Evolutionary conservation across 306 rosid genomes (phyloP).

Genomic region (Vigna radiata): DNA sequence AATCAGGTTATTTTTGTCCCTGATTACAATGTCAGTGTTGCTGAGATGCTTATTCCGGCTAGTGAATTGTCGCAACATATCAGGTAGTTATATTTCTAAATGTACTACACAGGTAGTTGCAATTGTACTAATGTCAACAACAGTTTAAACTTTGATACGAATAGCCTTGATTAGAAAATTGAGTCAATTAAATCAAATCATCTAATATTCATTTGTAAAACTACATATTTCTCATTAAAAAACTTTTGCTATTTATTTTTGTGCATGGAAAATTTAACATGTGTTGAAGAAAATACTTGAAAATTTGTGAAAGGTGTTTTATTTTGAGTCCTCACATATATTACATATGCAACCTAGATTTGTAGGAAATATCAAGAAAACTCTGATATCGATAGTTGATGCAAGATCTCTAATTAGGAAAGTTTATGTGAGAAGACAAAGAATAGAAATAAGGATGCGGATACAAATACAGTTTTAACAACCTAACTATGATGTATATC

Average conservation of each 20-base stretch:
- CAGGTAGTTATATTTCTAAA: constrained; percentile 60
- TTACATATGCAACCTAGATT: constrained; percentile 15
- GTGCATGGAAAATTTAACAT: constrained; percentile 26
- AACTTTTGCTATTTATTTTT: background rate
- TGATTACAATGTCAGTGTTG: constrained; percentile 95
- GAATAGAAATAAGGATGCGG: too few relatives aligned
- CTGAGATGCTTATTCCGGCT: constrained; percentile 93
- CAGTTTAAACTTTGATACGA: constrained; percentile 11
- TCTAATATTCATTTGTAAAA: constrained; percentile 8
- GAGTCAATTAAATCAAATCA: background rate
- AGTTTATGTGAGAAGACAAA: too few relatives aligned
- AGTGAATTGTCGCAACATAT: constrained; percentile 98
- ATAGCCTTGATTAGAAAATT: background rate
- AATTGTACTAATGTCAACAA: background rate
- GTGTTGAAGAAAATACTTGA: constrained; percentile 4
- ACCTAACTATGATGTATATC: too few relatives aligned
- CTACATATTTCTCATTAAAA: background rate
- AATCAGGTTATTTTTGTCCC: constrained; percentile 92
- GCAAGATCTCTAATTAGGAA: too few relatives aligned
- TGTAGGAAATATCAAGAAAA: constrained; percentile 15
- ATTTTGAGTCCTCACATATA: constrained; percentile 3
- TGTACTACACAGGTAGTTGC: background rate
- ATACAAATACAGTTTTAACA: too few relatives aligned
- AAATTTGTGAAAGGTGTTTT: constrained; percentile 25
- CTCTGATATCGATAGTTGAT: constrained; percentile 2